A percentile compares a stretch with the other conserved stretches of the same genome.
Conservation (phyloP, 192 early-diverging fungal genomes). For the Podila clonocystis region DNA sequence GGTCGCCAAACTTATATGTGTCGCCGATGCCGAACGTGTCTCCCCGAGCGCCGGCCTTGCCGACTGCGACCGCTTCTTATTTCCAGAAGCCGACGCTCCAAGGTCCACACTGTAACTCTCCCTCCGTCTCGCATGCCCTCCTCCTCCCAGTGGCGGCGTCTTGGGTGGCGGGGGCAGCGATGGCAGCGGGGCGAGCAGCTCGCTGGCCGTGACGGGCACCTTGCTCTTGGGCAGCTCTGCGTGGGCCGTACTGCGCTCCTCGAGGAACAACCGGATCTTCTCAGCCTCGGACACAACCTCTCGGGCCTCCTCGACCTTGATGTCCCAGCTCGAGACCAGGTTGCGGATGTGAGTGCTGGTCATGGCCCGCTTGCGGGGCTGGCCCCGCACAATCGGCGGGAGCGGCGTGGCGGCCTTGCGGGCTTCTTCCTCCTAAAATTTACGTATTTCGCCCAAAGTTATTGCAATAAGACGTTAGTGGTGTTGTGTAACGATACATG, state of each 20-base stretch:
- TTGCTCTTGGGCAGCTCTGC: slow-evolving; percentile 42
- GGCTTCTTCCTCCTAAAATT: slow-evolving; percentile 40
- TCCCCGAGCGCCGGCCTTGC: not conserved
- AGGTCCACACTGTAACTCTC: not conserved
- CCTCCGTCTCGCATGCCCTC: not conserved
- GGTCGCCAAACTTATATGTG: not conserved
- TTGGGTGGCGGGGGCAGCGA: slow-evolving; percentile 40
- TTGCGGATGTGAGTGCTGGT: slow-evolving; percentile 41
- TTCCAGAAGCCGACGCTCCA: not conserved
- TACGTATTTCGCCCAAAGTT: too few relatives aligned
- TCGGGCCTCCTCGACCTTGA: slow-evolving; percentile 43
- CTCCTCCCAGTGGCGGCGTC: not conserved
- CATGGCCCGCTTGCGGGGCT: slow-evolving; percentile 43
- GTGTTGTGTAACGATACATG: not conserved
- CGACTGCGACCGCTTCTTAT: not conserved
- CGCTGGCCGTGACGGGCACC: slow-evolving; percentile 27
- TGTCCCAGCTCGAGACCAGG: slow-evolving; percentile 45
- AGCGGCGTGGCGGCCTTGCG: slow-evolving; percentile 38
- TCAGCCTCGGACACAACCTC: slow-evolving; percentile 33
- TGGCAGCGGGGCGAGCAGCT: slow-evolving; percentile 30
- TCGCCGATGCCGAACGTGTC: not conserved
- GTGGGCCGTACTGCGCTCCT: slow-evolving; percentile 36
- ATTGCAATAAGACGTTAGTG: not conserved
- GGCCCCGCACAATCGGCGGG: slow-evolving; percentile 37
- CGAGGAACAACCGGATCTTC: slow-evolving; percentile 32